Evolutionary conservation across 345 rosid species (phyloP).

Genomic region (Gossypium australe): DNA sequence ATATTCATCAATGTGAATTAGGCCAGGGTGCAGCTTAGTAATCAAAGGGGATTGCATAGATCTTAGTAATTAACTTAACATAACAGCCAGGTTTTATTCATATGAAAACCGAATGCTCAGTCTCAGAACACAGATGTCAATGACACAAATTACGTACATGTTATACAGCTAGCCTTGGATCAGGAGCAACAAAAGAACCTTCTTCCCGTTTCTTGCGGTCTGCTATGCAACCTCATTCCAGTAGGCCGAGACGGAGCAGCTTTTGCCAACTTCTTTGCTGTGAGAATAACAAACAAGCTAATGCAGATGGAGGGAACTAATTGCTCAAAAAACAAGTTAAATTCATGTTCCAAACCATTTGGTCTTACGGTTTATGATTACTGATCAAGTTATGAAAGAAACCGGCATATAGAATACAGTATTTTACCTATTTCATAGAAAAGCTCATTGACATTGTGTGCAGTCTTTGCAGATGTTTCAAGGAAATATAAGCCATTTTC

Average conservation of each 20-base stretch:
- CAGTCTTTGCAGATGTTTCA: constrained; percentile 69
- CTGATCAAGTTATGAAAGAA: neutral
- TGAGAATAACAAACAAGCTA: neutral
- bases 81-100: neutral
- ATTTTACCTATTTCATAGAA: constrained; percentile 63
- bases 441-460: constrained; percentile 67
- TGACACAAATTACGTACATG: constrained; percentile 12
- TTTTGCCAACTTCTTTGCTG: constrained; percentile 62
- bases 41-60: too few species aligned
- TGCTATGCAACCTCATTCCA: constrained; percentile 59
- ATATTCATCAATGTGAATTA: neutral
- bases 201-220: constrained; percentile 38
- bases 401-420: neutral
- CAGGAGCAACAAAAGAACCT: constrained; percentile 56
- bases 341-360: too few species aligned
- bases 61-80: too few species aligned
- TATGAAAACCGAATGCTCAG: neutral
- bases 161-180: constrained; percentile 4
- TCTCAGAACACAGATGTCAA: neutral
- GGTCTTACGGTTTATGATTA: neutral
- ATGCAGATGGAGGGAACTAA: too few species aligned
- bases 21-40: constrained; percentile 9
- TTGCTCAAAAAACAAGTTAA: too few species aligned
- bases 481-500: constrained; percentile 58
- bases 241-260: constrained; percentile 51